Conservation (phyloP, 345 rosid species). For the Excoecaria agallocha region DNA sequence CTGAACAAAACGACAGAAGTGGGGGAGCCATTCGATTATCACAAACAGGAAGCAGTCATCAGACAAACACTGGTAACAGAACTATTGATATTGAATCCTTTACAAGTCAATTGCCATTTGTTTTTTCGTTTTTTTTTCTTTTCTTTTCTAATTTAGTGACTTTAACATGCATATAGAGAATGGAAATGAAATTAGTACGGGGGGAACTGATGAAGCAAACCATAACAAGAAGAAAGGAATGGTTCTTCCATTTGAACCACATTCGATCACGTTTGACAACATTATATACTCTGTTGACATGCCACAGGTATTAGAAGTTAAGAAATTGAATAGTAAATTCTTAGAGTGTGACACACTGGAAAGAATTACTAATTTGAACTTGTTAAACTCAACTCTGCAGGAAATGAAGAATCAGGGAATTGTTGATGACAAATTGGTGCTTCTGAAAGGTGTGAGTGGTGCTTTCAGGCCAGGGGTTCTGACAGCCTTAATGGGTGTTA, state of each 20-base stretch:
- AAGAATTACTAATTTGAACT: background rate
- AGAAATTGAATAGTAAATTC: background rate
- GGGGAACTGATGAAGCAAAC: conserved; percentile 1
- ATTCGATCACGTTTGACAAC: conserved; percentile 54
- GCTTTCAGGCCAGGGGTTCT: conserved; percentile 86
- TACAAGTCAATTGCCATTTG: background rate
- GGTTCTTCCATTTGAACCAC: conserved; percentile 75
- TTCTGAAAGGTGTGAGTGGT: conserved; percentile 74
- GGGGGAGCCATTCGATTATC: conserved; percentile 13
- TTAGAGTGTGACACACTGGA: background rate
- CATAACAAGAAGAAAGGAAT: conserved; percentile 48
- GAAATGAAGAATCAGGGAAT: conserved; percentile 61
- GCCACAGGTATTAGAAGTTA: conserved; percentile 54
- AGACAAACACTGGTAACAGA: background rate
- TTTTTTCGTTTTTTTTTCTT: background rate
- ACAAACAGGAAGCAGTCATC: background rate
- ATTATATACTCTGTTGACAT: conserved; percentile 63
- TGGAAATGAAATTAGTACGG: background rate
- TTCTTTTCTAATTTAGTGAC: background rate
- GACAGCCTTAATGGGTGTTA: conserved; percentile 77
- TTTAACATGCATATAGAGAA: conserved; percentile 1
- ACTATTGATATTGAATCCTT: background rate
- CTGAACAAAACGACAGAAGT: background rate
- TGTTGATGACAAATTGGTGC: conserved; percentile 53
- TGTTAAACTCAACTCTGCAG: conserved; percentile 24